phyloP scores from a whole-genome alignment of 2,329 filamentous ascomycete genomes.

The Exophiala sp. region DNA sequence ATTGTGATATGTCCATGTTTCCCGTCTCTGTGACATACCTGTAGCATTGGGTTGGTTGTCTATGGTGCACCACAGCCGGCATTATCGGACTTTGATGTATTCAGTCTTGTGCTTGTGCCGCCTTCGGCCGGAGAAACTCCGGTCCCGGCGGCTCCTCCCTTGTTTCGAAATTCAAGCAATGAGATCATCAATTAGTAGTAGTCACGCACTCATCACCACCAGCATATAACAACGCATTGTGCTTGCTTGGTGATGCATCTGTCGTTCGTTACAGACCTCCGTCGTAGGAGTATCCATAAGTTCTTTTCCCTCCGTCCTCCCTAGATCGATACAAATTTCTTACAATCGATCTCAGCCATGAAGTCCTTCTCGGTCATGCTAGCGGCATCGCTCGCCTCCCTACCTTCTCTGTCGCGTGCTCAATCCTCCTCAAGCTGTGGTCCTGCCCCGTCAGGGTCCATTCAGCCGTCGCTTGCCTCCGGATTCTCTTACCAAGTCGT shows the following conservation, averaged over 20 bases:
- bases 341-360: not conserved
- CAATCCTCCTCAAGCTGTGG: conserved; percentile 24
- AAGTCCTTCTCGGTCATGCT: not conserved
- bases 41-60: not conserved
- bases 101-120: not conserved
- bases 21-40: not conserved
- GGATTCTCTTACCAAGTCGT: conserved; percentile 41
- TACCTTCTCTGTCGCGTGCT: conserved; percentile 6
- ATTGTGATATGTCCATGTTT: not conserved
- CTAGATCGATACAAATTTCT: not conserved
- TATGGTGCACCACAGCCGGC: no score
- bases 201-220: no score
- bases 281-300: not conserved
- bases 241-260: not conserved
- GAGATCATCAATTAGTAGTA: not conserved
- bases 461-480: conserved; percentile 28
- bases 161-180: not conserved
- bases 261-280: not conserved
- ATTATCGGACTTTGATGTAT: no score
- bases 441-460: conserved; percentile 24
- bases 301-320: not conserved
- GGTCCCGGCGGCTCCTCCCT: not conserved
- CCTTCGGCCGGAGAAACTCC: not conserved
- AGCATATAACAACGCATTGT: not conserved
- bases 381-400: conserved; percentile 1